Evolutionary conservation across 306 rosid genomes (phyloP).

Genomic region (Cucumis hystrix): DNA sequence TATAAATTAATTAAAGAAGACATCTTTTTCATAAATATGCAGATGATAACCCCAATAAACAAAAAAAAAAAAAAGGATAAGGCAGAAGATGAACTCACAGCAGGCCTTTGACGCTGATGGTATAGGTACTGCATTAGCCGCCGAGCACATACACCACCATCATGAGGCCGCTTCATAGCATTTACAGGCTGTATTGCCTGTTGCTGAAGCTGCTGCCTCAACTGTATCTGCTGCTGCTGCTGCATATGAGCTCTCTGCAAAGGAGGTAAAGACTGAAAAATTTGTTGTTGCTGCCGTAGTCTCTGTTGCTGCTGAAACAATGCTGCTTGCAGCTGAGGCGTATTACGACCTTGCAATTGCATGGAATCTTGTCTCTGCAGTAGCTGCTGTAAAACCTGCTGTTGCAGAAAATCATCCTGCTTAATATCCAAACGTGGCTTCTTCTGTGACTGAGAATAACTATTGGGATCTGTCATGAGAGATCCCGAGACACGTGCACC

Average conservation of each 20-base stretch:
- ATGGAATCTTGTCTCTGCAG: conserved; percentile 13
- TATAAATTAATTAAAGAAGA: background rate
- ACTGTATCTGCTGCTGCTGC: conserved; percentile 17
- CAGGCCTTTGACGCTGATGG: conserved; percentile 25
- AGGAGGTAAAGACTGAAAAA: conserved; percentile 78
- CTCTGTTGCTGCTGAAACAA: conserved; percentile 20
- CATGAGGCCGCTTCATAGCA: conserved; percentile 1
- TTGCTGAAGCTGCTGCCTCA: conserved; percentile 16
- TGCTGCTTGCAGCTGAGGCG: conserved; percentile 26
- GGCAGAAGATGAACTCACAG: conserved; percentile 14
- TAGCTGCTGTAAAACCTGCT: conserved; percentile 12
- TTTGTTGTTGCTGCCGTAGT: conserved; percentile 44
- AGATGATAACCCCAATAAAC: background rate
- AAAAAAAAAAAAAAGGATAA: background rate
- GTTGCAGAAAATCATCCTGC: conserved; percentile 50
- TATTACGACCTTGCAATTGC: conserved; percentile 10
- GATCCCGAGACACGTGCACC: conserved; percentile 55
- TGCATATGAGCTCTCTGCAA: conserved; percentile 48
- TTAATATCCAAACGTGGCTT: conserved; percentile 75
- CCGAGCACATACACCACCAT: conserved; percentile 20
- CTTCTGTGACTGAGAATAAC: conserved; percentile 48
- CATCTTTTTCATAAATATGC: background rate
- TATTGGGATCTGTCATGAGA: conserved; percentile 53
- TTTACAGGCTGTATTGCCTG: conserved; percentile 11
- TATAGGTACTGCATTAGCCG: conserved; percentile 30